A percentile compares a stretch with the other conserved stretches of the same genome.
These are phyloP conservation scores for Clitopilus hobsonii DNA, from an alignment of 768 basidiomycete genomes.

Conservation along the genomic window DNA sequence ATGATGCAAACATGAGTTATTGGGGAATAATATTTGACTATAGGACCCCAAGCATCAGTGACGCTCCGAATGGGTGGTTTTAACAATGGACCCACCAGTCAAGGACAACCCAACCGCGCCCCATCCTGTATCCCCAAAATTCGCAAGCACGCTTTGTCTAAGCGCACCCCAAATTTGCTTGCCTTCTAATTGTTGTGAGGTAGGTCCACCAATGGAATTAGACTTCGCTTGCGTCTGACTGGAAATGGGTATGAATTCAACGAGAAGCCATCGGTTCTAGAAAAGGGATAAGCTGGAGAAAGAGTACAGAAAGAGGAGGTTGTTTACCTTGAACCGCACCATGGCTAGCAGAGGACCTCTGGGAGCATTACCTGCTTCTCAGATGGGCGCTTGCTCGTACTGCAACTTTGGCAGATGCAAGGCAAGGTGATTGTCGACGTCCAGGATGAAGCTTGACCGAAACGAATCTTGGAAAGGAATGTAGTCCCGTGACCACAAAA, in stretches of 20 bases:
- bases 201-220: conserved; percentile 9
- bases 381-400: no score
- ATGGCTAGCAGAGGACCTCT: no score
- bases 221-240: conserved; percentile 19
- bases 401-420: no score
- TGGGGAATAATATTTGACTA: conserved; percentile 89
- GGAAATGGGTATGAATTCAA: conserved; percentile 62
- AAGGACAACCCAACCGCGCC: conserved; percentile 71
- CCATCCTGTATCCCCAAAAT: conserved; percentile 88
- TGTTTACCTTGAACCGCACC: conserved; percentile 18
- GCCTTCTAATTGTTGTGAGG: conserved; percentile 38
- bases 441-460: no score
- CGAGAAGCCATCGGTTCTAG: conserved; percentile 85
- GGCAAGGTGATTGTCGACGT: no score
- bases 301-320: neutral
- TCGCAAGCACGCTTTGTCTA: conserved; percentile 59
- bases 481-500: no score
- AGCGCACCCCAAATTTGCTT: conserved; percentile 67
- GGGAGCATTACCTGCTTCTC: no score
- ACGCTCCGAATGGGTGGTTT: neutral
- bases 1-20: conserved; percentile 81
- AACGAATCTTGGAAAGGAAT: no score
- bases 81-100: conserved; percentile 43
- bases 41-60: conserved; percentile 2
- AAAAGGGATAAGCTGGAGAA: neutral